A percentile compares a stretch with the other conserved stretches of the same genome.
Conservation (phyloP, 768 basidiomycete genomes). For the Kwoniella mangroviensis region DNA sequence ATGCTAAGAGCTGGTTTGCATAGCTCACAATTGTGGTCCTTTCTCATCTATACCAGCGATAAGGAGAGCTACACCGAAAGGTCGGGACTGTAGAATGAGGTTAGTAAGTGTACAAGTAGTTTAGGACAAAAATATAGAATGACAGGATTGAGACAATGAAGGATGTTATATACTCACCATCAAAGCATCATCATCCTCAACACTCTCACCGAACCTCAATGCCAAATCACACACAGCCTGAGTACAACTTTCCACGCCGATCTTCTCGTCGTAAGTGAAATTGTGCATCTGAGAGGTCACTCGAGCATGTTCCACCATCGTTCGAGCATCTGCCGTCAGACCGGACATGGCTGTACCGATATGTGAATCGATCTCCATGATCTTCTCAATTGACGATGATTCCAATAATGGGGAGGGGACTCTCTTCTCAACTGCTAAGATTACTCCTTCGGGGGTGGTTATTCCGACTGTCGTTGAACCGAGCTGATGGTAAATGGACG, state of each 20-base stretch:
- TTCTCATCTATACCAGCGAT: conserved; percentile 97
- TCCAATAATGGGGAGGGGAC: conserved; percentile 95
- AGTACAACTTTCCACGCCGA: conserved; percentile 96
- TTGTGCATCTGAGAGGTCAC: conserved; percentile 82
- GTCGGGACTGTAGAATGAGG: conserved; percentile 67
- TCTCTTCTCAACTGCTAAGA: conserved; percentile 97
- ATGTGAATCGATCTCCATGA: conserved; percentile 98
- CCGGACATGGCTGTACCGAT: conserved; percentile 96
- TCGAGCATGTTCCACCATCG: conserved; percentile 99
- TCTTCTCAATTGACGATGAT: conserved; percentile 95
- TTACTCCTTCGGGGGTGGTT: conserved; percentile 82
- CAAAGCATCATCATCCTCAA: conserved; percentile 97
- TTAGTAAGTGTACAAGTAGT: background rate
- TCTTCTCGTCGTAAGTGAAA: conserved; percentile 95
- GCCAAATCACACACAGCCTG: conserved; percentile 98
- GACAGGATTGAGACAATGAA: too few relatives aligned
- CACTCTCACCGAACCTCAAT: conserved; percentile 95
- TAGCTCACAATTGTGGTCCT: conserved; percentile 87
- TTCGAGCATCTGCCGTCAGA: conserved; percentile 94
- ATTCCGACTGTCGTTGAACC: conserved; percentile 98
- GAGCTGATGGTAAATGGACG: conserved; percentile 64
- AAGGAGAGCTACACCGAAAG: conserved; percentile 95
- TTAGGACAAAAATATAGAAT: too few relatives aligned
- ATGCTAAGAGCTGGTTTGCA: background rate
- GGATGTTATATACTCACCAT: conserved; percentile 67